Evolutionary conservation across 805 yeast genomes (phyloP).

Genomic region (Lipomyces mesembrius): DNA sequence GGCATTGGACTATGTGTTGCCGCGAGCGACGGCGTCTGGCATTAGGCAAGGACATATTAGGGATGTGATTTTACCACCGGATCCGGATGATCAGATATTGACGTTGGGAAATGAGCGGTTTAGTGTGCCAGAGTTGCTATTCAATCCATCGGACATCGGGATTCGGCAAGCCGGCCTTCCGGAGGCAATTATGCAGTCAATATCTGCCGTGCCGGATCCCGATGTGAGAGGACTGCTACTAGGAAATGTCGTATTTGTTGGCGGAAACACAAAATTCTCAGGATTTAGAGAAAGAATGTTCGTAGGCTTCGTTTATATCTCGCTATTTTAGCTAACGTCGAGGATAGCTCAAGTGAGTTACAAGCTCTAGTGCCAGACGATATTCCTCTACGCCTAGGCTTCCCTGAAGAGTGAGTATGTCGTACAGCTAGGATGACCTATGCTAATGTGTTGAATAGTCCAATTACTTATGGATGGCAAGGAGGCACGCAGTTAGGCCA

Average conservation of each 20-base stretch:
- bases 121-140: constrained; percentile 81
- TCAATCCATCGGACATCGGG: constrained; percentile 82
- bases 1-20: constrained; percentile 55
- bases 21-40: constrained; percentile 63
- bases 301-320: background rate
- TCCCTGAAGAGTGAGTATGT: constrained; percentile 41
- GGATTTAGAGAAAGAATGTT: constrained; percentile 66
- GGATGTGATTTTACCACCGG: constrained; percentile 40
- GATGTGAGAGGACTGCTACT: constrained; percentile 66
- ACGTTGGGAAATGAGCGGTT: constrained; percentile 82
- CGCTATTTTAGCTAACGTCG: too few species aligned
- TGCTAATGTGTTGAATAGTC: constrained; percentile 33
- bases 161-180: constrained; percentile 79
- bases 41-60: constrained; percentile 65
- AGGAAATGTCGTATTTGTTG: constrained; percentile 78
- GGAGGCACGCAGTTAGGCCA: constrained; percentile 57
- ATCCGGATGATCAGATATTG: constrained; percentile 57
- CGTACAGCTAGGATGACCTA: background rate
- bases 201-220: constrained; percentile 69
- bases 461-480: constrained; percentile 60
- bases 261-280: constrained; percentile 77
- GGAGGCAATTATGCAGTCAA: constrained; percentile 68
- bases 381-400: constrained; percentile 41
- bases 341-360: constrained; percentile 41
- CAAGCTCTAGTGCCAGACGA: constrained; percentile 46